Evolutionary conservation across 2,329 filamentous ascomycete genomes (phyloP).

Genomic region (Venturia pyrina): DNA sequence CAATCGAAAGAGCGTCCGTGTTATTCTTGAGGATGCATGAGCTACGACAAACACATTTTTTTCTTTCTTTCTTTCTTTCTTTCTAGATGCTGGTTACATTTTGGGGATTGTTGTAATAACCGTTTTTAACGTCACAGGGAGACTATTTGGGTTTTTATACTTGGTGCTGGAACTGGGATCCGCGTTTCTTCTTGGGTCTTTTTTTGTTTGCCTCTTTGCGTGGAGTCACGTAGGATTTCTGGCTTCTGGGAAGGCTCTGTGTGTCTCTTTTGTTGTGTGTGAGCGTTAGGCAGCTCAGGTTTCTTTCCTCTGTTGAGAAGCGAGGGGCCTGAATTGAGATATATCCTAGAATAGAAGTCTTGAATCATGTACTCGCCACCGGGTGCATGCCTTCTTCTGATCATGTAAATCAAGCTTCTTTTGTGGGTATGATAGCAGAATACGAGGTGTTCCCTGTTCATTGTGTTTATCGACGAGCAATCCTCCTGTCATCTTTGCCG

Average conservation of each 20-base stretch:
- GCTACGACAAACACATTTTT: background rate
- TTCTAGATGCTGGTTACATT: background rate
- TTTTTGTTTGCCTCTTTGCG: background rate
- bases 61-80: no score
- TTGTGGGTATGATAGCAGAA: background rate
- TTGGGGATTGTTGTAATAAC: background rate
- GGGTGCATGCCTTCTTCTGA: background rate
- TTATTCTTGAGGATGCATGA: slow-evolving; percentile 5
- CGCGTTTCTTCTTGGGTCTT: slow-evolving; percentile 1
- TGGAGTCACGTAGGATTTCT: background rate
- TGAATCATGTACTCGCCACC: background rate
- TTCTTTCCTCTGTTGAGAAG: background rate
- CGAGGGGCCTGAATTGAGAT: background rate
- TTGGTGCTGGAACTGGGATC: background rate
- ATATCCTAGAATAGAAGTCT: background rate
- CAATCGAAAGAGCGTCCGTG: slow-evolving; percentile 3
- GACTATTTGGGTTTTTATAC: background rate
- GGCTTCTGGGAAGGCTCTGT: background rate
- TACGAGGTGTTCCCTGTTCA: background rate
- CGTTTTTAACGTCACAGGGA: background rate
- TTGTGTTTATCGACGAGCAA: no score
- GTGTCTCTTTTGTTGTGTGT: background rate
- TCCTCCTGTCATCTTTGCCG: background rate
- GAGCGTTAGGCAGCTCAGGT: background rate
- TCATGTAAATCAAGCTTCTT: background rate